These are phyloP conservation scores for Avena sativa DNA, from an alignment of 176 grass and related monocot genomes.

Conservation along the genomic window DNA sequence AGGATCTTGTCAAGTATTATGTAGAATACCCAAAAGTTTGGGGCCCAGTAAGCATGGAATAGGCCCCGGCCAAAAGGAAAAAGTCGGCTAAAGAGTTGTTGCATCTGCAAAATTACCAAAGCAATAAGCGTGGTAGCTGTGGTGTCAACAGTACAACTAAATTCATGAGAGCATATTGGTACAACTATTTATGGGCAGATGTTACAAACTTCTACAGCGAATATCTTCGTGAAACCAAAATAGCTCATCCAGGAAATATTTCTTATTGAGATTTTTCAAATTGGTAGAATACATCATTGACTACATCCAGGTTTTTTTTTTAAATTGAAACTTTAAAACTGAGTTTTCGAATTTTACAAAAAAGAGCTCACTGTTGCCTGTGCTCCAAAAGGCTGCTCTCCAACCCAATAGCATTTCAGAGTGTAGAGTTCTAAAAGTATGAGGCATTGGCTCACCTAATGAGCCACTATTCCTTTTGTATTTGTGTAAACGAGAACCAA, in stretches of 20 bases:
- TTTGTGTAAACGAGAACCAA: background rate
- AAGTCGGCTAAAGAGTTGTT: slow-evolving; percentile 72
- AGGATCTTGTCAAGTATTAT: slow-evolving; percentile 88
- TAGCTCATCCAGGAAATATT: no score
- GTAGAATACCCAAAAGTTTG: slow-evolving; percentile 97
- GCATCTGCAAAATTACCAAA: slow-evolving; percentile 67
- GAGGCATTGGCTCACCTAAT: background rate
- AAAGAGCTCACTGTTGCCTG: no score
- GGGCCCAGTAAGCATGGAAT: slow-evolving; percentile 96
- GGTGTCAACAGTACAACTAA: background rate
- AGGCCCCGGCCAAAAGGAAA: slow-evolving; percentile 97
- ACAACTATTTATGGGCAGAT: background rate
- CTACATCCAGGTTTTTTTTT: no score
- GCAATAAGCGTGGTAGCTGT: slow-evolving; percentile 30
- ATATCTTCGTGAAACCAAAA: slow-evolving; percentile 6
- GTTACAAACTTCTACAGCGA: background rate
- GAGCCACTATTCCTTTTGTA: background rate
- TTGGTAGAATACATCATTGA: no score
- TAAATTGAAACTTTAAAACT: no score
- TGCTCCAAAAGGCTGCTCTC: no score
- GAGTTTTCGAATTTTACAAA: no score
- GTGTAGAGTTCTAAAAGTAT: background rate
- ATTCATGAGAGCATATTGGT: slow-evolving; percentile 14
- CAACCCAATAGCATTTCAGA: background rate
- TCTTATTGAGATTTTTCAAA: no score